Evolutionary conservation across 768 basidiomycete genomes (phyloP), one percentile per base, ranked within the genome.

Genomic region (Phallus indusiatus): DNA sequence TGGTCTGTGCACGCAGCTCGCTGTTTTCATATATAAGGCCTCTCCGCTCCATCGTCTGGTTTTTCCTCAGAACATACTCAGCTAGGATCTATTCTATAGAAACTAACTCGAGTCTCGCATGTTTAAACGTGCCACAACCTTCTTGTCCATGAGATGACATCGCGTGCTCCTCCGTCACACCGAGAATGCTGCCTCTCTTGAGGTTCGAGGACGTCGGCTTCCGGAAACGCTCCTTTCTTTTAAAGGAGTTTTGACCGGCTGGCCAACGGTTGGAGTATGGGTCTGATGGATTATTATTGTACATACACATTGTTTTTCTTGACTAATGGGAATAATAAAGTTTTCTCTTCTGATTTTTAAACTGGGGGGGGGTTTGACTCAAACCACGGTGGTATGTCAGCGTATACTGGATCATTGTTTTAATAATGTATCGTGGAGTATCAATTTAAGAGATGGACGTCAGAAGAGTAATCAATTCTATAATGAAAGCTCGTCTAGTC

Each of bases 61-160:
- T 28, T 67, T 69, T 69, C 72, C 62, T 68, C 55, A 74, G 73
- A 74, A 72, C 71, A 74, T 74, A 74, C 73, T 74, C 73, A 63
- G 66, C 67, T 65, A 68, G 70, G 70, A 71, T 71, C 70, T 71
- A 69, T 71, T 71, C 56, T 71, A 70, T 69, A 71, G 70, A 69
- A 71, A 71, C 73, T 73, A 73, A 74, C 73, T 73, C 68, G 73
- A 72, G 73, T 74, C 71, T 74, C 67, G 73, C 73, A 74, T 72
- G 70, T 73, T 73, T 73, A 74, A 68, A 68, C 71, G 71, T 74
- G 73, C 72, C 73, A 67, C 72, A 69, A 72, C 65, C 70, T 69
- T 74, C 69, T 64, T 64, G 67, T 73, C 73, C 71, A 72, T 68
- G 69, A 65, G 73, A 74, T 74, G 73, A 74, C 67, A 63, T 49